A percentile compares a stretch with the other conserved stretches of the same genome.
phyloP scores from a whole-genome alignment of 1,284 basidiomycete species.

The Kalmanozyma brasiliensis region DNA sequence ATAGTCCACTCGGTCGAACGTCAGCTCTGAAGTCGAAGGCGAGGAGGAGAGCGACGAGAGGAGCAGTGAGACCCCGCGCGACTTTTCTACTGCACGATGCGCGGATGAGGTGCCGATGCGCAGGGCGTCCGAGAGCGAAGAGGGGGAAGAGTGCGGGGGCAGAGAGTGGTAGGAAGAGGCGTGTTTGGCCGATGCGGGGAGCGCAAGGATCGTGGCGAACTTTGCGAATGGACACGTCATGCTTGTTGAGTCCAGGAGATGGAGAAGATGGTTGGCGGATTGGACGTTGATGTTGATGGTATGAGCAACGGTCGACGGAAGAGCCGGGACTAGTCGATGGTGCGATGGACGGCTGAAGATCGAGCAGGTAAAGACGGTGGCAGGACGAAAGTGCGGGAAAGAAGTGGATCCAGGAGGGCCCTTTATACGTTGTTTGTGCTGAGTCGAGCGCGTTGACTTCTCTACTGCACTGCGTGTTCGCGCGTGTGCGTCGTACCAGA shows the following conservation, averaged over 20 bases:
- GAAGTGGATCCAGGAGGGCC: not conserved
- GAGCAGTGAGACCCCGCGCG: slow-evolving; percentile 41
- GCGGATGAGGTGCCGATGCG: slow-evolving; percentile 28
- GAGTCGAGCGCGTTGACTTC: not conserved
- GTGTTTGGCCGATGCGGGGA: not conserved
- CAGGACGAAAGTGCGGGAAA: no score
- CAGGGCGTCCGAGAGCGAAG: slow-evolving; percentile 30
- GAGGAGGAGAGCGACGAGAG: slow-evolving; percentile 24
- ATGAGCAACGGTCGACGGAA: no score
- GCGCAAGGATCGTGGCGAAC: slow-evolving; percentile 24
- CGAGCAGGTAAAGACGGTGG: no score
- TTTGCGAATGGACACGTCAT: slow-evolving; percentile 52
- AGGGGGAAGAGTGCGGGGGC: not conserved
- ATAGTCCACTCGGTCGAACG: slow-evolving; percentile 47
- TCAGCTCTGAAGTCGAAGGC: slow-evolving; percentile 3
- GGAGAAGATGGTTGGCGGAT: no score
- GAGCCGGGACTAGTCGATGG: no score
- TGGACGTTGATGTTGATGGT: no score
- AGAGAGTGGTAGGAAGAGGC: not conserved
- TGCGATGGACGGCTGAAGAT: no score
- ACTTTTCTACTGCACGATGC: slow-evolving; percentile 47
- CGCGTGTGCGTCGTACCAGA: no score
- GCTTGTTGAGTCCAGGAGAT: not conserved
- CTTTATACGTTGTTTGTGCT: no score
- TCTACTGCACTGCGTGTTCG: not conserved